Evolutionary conservation across 805 yeast species (phyloP), one percentile per base, ranked within the genome.

Genomic region (Debaryomyces castellii): DNA sequence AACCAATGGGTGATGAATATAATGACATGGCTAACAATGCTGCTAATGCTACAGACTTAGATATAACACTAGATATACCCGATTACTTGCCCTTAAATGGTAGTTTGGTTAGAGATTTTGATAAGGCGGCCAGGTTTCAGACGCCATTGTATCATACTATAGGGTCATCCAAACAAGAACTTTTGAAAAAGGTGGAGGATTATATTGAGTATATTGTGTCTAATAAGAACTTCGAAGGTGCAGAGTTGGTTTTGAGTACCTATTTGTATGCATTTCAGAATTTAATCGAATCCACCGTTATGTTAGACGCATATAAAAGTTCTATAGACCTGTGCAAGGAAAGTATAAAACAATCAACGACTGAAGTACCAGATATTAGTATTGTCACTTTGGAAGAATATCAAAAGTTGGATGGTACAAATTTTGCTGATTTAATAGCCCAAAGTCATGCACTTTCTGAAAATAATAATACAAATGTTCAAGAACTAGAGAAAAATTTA

Each of bases 351-450:
- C 53, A 54, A n/a, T 44, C 52, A 30, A 39, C 44, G 16, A 55
- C 56, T 33, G 47, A 50, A 8, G 68, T 60, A 32, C 52, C 57
- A 9, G 59, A 54, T 11, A 48, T 62, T 14, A 43, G 51, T 2
- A 30, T 62, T 16, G 63, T 53, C 7, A 53, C 53, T 10, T 45
- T 68, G n/a, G 51, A 59, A 7, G 43, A 45, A 7, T 64, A 51
- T 43, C 51, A 46, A 43, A 9, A 44, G 20, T 36, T 50, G 34
- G 10, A 1, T 3, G 40, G 38, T 27, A 14, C 52, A 50, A 38
- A 58, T 17, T 43, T 60, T 20, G 55, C 50, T 12, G 63, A 60
- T 14, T 39, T 51, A 10, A 50, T 58, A 21, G 41, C 38, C 14
- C 27, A 39, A 3, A 47, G 53, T 12, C 40, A 45, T 45, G 9